Base-by-base conservation (phyloP, 805 yeast genomes). In the Ogataea nonfermentans region DNA sequence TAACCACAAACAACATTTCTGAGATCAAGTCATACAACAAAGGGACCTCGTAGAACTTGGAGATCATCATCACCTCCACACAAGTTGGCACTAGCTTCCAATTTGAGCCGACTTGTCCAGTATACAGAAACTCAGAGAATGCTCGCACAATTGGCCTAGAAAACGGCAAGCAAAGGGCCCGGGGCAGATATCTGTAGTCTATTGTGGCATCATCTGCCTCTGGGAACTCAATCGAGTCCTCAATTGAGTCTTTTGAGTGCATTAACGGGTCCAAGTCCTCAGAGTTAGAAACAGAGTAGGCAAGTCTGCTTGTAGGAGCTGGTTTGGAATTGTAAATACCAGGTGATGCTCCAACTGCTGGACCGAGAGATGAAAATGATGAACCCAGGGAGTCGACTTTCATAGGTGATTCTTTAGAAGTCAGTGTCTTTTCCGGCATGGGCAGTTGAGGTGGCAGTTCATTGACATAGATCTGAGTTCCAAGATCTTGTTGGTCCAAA, bases 51-150 rank as follows among this genome's bases (percentile, higher is more conserved):
- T 79, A 83, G 44, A 76, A 70, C 49, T 81, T 80, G 2, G 90
- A 71, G 52, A 81, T 68, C 24, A 79, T 57, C 48, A 84, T 65
- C 32, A 79, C 69, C 48, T 83, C 88, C 27, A 83, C 66, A 0
- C 84, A 74, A 0, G 84, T 79, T 0, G 93, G 91, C 2, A 75
- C 67, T 27, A 84, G 61, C n/a, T 71, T 61, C 91, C 91, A 84
- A 50, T 75, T 80, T 37, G 81, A 77, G 17, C 87, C 87, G 15
- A 85, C 76, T 58, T 84, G 89, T 1, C 93, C 95, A 4, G 90
- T 84, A 52, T 81, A 83, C 40, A 85, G 66, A 56, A 78, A 85
- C 54, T 84, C 93, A 19, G 81, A 67, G 47, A 84, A 74, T 2
- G 88, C 88, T 40, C 70, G 70, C 11, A 83, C 76, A 0, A 87